Conservation (phyloP, 345 rosid species). For the Dovyalis caffra region DNA sequence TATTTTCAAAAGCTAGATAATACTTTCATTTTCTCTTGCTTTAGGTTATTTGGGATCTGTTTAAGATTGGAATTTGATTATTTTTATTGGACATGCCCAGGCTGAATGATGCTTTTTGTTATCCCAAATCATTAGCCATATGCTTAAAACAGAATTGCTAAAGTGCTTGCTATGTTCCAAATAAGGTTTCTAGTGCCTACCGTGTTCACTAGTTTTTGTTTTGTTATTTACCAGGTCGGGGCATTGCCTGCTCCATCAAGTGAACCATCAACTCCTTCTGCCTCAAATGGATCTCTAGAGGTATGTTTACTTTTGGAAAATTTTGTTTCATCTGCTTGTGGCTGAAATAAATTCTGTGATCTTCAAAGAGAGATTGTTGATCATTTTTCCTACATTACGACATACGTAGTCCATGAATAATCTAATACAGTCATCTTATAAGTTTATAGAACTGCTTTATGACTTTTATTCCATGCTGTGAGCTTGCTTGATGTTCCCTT, state of each 20-base stretch:
- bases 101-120: background rate
- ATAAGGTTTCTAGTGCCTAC: background rate
- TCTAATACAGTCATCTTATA: background rate
- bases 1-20: background rate
- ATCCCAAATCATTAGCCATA: background rate
- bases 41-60: background rate
- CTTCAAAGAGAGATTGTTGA: background rate
- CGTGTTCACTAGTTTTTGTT: slow-evolving; percentile 16
- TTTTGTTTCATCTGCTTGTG: background rate
- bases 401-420: background rate
- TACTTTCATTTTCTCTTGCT: background rate
- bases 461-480: background rate
- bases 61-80: background rate
- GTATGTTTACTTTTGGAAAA: slow-evolving; percentile 33
- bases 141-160: background rate
- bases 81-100: slow-evolving; percentile 1
- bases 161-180: background rate
- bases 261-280: slow-evolving; percentile 36
- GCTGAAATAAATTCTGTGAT: background rate
- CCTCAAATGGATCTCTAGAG: slow-evolving; percentile 47
- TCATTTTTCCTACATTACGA: background rate
- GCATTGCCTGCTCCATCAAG: slow-evolving; percentile 50
- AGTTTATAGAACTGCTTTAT: background rate
- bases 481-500: background rate
- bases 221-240: slow-evolving; percentile 36